phyloP scores from a whole-genome alignment of 176 grass and related monocot genomes.

The Triticum turgidum region DNA sequence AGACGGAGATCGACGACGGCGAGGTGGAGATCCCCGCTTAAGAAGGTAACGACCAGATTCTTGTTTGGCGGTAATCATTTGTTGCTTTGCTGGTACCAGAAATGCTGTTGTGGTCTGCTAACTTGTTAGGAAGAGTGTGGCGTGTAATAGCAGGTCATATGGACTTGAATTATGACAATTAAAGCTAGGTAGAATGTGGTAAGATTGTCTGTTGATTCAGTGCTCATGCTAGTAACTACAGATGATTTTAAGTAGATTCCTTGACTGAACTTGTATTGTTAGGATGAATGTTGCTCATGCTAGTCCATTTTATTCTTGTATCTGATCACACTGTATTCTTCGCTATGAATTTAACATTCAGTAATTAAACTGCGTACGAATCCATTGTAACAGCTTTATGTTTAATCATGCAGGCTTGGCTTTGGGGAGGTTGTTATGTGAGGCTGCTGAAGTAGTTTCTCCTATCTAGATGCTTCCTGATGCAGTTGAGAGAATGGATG shows the following conservation, averaged over 20 bases:
- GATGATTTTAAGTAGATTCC: not conserved
- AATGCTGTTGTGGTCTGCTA: not conserved
- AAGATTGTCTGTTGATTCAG: not conserved
- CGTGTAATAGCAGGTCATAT: not conserved
- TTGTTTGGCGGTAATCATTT: not conserved
- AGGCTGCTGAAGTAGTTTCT: conserved; percentile 28
- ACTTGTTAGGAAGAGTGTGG: not conserved
- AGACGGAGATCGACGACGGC: conserved; percentile 61
- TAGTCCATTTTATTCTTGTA: not conserved
- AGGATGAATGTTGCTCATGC: not conserved
- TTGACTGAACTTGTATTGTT: not conserved
- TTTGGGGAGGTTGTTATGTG: not conserved
- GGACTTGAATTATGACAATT: not conserved
- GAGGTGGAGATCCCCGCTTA: conserved; percentile 59
- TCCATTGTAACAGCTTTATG: not conserved
- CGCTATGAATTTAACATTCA: not conserved
- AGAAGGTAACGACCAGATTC: conserved; percentile 22
- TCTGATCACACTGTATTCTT: not conserved
- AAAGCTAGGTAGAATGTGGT: not conserved
- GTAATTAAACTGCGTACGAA: not conserved
- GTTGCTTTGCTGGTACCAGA: not conserved
- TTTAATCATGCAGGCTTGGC: conserved; percentile 23
- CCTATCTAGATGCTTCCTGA: conserved; percentile 23
- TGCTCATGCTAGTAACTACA: not conserved
- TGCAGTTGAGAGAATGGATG: conserved; percentile 6